phyloP scores from a whole-genome alignment of 441 rosid genomes.

The Theobroma grandiflorum region DNA sequence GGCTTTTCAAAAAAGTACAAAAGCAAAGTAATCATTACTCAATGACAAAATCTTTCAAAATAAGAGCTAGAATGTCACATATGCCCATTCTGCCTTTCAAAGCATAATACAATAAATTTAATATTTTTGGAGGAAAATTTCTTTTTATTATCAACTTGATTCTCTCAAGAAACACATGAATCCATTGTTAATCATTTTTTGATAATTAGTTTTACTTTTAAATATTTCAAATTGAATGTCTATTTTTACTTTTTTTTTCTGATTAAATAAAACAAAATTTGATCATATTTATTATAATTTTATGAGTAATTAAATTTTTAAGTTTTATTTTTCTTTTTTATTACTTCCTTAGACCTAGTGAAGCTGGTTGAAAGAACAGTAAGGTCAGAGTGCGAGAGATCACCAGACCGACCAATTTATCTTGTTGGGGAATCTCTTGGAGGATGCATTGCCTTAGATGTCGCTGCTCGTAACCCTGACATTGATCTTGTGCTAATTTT shows the following conservation, averaged over 20 bases:
- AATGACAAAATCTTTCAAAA: constrained; percentile 11
- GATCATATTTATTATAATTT: too few relatives aligned
- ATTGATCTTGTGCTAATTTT: constrained; percentile 66
- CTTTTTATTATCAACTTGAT: constrained; percentile 4
- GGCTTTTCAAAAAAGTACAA: background rate
- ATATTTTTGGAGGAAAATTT: too few relatives aligned
- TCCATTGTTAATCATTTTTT: background rate
- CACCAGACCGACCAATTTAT: constrained; percentile 71
- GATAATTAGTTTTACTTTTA: background rate
- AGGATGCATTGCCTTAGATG: constrained; percentile 72
- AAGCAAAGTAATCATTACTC: constrained; percentile 12
- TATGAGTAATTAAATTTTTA: too few relatives aligned
- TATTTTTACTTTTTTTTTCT: too few relatives aligned
- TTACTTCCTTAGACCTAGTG: constrained; percentile 52
- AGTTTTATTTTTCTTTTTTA: background rate
- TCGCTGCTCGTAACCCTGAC: constrained; percentile 68
- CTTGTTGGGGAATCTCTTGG: constrained; percentile 78
- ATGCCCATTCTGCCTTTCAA: too few relatives aligned
- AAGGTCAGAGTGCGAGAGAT: constrained; percentile 38
- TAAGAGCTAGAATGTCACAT: background rate
- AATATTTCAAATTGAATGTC: background rate
- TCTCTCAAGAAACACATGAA: background rate
- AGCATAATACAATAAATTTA: too few relatives aligned
- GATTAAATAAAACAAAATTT: too few relatives aligned
- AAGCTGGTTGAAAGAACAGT: constrained; percentile 55